Evolutionary conservation across 2,329 filamentous ascomycete genomes (phyloP).

Genomic region (Domatiomyces globalis): DNA sequence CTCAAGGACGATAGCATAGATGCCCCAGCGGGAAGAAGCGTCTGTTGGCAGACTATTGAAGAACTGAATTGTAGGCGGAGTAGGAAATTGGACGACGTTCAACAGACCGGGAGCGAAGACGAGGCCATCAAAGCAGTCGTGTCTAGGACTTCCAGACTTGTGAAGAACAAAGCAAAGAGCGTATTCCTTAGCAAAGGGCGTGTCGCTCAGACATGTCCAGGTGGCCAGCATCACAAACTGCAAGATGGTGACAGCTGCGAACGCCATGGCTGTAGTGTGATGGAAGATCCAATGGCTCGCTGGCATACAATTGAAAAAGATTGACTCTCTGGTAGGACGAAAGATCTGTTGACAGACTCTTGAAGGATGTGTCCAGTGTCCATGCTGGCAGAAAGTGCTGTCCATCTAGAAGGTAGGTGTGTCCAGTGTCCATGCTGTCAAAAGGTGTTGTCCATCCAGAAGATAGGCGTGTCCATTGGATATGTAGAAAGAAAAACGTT

Average conservation of each 20-base stretch:
- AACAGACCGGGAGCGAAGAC: slow-evolving; percentile 4
- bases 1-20: slow-evolving; percentile 2
- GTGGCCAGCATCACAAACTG: no score
- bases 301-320: no score
- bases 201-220: no score
- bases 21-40: not conserved
- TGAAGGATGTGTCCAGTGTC: not conserved
- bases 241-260: no score
- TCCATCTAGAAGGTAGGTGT: no score
- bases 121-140: not conserved
- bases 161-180: no score
- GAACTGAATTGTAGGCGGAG: slow-evolving; percentile 1
- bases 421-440: not conserved
- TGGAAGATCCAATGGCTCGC: no score
- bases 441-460: not conserved
- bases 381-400: not conserved
- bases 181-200: no score
- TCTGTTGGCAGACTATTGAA: slow-evolving; percentile 1
- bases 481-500: slow-evolving; percentile 3
- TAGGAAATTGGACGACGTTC: not conserved
- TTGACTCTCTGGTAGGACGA: no score
- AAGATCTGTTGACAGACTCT: no score
- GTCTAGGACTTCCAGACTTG: no score
- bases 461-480: not conserved
- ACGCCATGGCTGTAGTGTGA: no score